Evolutionary conservation across 2,329 filamentous ascomycete genomes (phyloP).

Genomic region (Phialemoniopsis sp.): DNA sequence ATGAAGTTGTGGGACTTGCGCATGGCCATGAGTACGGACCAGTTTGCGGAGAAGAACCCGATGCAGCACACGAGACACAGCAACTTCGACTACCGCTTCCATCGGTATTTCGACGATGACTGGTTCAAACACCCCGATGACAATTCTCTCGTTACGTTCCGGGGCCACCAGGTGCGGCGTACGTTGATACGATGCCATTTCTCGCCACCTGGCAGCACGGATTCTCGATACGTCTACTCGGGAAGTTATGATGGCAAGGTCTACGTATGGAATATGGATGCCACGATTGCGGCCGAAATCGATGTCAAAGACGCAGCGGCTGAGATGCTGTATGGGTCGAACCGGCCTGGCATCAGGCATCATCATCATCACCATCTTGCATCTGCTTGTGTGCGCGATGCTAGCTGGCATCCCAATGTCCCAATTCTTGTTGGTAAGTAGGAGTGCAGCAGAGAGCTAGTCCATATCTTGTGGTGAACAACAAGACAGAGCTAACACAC

Average conservation of each 20-base stretch:
- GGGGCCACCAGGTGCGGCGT: slow-evolving; percentile 82
- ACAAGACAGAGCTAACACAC: slow-evolving; percentile 8
- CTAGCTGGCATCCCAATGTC: slow-evolving; percentile 84
- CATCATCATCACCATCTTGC: slow-evolving; percentile 56
- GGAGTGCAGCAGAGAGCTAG: too few relatives aligned
- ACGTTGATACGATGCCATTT: slow-evolving; percentile 96
- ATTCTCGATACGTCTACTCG: slow-evolving; percentile 89
- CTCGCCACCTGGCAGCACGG: slow-evolving; percentile 78
- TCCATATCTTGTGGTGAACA: too few relatives aligned
- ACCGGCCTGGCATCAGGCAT: slow-evolving; percentile 32
- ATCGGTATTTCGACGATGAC: slow-evolving; percentile 58
- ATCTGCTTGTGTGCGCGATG: slow-evolving; percentile 81
- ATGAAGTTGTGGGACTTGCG: slow-evolving; percentile 97
- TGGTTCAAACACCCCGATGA: slow-evolving; percentile 77
- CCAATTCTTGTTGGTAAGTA: slow-evolving; percentile 66
- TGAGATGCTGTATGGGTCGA: neutral
- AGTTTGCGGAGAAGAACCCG: slow-evolving; percentile 53
- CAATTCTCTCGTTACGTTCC: slow-evolving; percentile 89
- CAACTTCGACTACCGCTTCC: slow-evolving; percentile 76
- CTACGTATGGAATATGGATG: slow-evolving; percentile 87
- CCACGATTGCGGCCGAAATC: slow-evolving; percentile 72
- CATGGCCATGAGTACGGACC: slow-evolving; percentile 75
- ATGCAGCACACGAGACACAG: slow-evolving; percentile 56
- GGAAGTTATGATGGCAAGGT: slow-evolving; percentile 88
- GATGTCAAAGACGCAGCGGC: slow-evolving; percentile 70